Percentiles rank a stretch among this genome's conserved stretches.
phyloP scores from a whole-genome alignment of 305 asterid genomes.

The Striga hermonthica region DNA sequence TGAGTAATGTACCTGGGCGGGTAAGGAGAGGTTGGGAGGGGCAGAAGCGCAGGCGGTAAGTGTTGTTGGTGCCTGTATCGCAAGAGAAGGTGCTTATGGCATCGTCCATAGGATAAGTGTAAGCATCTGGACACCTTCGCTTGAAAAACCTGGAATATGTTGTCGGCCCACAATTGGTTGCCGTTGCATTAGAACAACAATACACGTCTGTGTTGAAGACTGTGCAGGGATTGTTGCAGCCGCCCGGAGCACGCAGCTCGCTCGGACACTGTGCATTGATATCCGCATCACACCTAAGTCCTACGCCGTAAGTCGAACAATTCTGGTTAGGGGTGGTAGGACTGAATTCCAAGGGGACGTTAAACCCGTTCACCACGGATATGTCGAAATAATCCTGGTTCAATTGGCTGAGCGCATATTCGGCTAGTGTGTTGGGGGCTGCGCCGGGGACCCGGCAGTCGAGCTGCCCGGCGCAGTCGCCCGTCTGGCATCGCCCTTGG shows the following conservation, averaged over 20 bases:
- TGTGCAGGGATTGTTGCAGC: conserved; percentile 48
- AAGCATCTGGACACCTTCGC: conserved; percentile 45
- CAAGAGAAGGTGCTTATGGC: conserved; percentile 38
- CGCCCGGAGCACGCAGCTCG: conserved; percentile 29
- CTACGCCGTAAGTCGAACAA: conserved; percentile 15
- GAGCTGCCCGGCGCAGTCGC: conserved; percentile 50
- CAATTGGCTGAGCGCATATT: conserved; percentile 38
- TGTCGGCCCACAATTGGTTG: conserved; percentile 30
- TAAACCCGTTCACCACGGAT: conserved; percentile 48
- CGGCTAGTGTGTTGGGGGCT: conserved; percentile 58
- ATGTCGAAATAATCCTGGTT: conserved; percentile 43
- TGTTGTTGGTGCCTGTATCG: conserved; percentile 38
- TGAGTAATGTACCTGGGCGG: no score
- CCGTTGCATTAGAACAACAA: conserved; percentile 33
- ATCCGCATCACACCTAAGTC: conserved; percentile 25
- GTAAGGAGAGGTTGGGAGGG: conserved; percentile 21
- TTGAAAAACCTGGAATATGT: conserved; percentile 37
- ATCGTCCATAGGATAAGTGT: conserved; percentile 45
- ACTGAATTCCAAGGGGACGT: conserved; percentile 45
- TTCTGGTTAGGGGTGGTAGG: conserved; percentile 28
- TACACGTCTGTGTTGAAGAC: conserved; percentile 30
- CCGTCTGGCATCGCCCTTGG: conserved; percentile 53
- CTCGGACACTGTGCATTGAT: conserved; percentile 35
- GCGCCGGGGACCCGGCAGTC: conserved; percentile 55
- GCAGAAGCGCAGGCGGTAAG: conserved; percentile 45